phyloP scores from a whole-genome alignment of 148 eudicot species.

The Vaccinium myrtillus region DNA sequence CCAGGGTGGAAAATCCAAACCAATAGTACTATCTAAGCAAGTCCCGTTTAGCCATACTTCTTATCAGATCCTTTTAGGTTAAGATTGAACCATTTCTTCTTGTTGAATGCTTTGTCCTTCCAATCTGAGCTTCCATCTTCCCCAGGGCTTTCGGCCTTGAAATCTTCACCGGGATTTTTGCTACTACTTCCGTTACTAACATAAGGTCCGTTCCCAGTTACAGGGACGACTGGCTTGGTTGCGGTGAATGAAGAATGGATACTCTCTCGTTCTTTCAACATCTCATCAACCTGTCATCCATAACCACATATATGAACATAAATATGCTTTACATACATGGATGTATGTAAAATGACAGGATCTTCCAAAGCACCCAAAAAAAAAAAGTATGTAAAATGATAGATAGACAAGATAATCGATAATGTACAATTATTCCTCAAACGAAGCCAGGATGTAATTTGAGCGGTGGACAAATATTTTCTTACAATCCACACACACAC shows the following conservation, averaged over 20 bases:
- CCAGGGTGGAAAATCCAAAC: constrained; percentile 13
- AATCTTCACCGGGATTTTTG: constrained; percentile 54
- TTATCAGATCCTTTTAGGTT: constrained; percentile 76
- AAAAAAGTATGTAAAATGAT: not conserved
- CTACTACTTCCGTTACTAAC: constrained; percentile 69
- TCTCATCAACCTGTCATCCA: constrained; percentile 78
- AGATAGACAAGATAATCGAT: not conserved
- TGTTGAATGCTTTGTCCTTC: constrained; percentile 68
- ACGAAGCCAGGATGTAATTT: too few relatives aligned
- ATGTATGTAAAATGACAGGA: not conserved
- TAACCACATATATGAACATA: constrained; percentile 3
- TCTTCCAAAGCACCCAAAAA: too few relatives aligned
- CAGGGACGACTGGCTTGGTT: constrained; percentile 31
- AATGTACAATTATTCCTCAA: not conserved
- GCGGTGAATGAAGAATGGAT: constrained; percentile 84
- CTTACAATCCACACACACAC: not conserved
- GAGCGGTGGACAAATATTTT: too few relatives aligned
- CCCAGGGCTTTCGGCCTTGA: constrained; percentile 60
- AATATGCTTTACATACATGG: too few relatives aligned
- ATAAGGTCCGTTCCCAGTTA: constrained; percentile 21
- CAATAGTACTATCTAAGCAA: not conserved
- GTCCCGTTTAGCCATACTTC: constrained; percentile 22
- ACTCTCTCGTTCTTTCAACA: constrained; percentile 79
- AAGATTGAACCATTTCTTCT: constrained; percentile 90
- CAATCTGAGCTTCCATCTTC: constrained; percentile 83